These are phyloP conservation scores for Cystofilobasidium ferigula DNA, from an alignment of 768 basidiomycete genomes.

Conservation along the genomic window DNA sequence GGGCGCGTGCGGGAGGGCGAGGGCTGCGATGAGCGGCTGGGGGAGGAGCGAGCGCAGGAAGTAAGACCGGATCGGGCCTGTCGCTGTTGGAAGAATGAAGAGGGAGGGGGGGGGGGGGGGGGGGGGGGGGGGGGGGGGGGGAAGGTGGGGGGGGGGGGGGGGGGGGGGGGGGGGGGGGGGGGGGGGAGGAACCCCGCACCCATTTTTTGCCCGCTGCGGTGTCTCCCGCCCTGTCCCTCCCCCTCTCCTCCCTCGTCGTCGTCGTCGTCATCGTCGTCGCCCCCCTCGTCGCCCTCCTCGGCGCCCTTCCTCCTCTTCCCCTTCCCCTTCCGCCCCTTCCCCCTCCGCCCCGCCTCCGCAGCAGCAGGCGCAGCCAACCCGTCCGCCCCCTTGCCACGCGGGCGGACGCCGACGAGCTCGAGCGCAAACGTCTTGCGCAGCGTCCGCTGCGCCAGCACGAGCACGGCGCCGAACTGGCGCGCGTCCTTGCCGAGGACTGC, in stretches of 20 bases:
- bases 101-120: background rate
- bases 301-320: constrained; percentile 49
- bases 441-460: constrained; percentile 53
- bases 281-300: constrained; percentile 36
- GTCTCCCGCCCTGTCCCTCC: constrained; percentile 39
- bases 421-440: constrained; percentile 62
- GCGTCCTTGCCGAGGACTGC: constrained; percentile 48
- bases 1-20: constrained; percentile 43
- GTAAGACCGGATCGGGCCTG: constrained; percentile 62
- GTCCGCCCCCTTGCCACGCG: constrained; percentile 25
- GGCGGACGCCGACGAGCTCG: constrained; percentile 68
- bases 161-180: background rate
- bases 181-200: constrained; percentile 43
- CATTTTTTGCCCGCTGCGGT: constrained; percentile 57
- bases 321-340: constrained; percentile 7
- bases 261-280: constrained; percentile 40
- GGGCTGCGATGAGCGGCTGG: constrained; percentile 44
- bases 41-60: constrained; percentile 69
- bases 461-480: constrained; percentile 56
- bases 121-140: background rate
- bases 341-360: constrained; percentile 12
- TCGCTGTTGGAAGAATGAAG: constrained; percentile 34
- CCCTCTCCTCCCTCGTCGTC: too few species aligned
- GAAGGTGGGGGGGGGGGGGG: background rate
- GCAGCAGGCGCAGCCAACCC: constrained; percentile 1